Percentiles rank a stretch among this genome's conserved stretches.
phyloP scores from a whole-genome alignment of 768 basidiomycete genomes.

The Dentipellis sp. region DNA sequence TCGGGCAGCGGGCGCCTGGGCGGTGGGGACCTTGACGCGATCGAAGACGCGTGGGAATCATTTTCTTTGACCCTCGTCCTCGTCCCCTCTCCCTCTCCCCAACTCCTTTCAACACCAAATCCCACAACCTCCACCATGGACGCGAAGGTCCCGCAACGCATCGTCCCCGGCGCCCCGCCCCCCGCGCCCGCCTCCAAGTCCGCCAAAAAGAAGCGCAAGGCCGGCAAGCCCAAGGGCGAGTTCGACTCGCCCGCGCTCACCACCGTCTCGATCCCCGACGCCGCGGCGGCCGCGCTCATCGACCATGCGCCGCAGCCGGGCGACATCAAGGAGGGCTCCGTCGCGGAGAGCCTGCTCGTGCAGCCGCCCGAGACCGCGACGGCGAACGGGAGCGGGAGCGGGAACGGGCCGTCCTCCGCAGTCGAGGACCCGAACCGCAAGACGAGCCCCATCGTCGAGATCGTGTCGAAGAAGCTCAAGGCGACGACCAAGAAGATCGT shows the following conservation, averaged over 20 bases:
- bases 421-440: constrained; percentile 26
- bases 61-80: background rate
- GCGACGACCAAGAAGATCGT: constrained; percentile 80
- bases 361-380: constrained; percentile 2
- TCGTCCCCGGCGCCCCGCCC: constrained; percentile 74
- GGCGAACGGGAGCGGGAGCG: no score
- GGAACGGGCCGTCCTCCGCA: constrained; percentile 8
- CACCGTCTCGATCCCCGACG: constrained; percentile 14
- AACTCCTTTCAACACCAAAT: background rate
- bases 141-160: constrained; percentile 32
- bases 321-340: constrained; percentile 8
- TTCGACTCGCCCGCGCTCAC: constrained; percentile 22
- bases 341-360: constrained; percentile 4
- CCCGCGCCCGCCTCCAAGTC: constrained; percentile 50
- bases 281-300: constrained; percentile 6
- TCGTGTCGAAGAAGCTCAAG: constrained; percentile 73
- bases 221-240: constrained; percentile 31
- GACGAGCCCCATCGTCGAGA: constrained; percentile 64
- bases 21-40: background rate
- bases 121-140: constrained; percentile 20
- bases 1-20: background rate
- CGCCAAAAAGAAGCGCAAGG: constrained; percentile 62
- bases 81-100: background rate
- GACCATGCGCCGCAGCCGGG: constrained; percentile 7
- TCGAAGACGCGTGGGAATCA: background rate